These are phyloP conservation scores for Lachnellula cervina DNA, from an alignment of 2,329 filamentous ascomycete species.

Conservation along the genomic window DNA sequence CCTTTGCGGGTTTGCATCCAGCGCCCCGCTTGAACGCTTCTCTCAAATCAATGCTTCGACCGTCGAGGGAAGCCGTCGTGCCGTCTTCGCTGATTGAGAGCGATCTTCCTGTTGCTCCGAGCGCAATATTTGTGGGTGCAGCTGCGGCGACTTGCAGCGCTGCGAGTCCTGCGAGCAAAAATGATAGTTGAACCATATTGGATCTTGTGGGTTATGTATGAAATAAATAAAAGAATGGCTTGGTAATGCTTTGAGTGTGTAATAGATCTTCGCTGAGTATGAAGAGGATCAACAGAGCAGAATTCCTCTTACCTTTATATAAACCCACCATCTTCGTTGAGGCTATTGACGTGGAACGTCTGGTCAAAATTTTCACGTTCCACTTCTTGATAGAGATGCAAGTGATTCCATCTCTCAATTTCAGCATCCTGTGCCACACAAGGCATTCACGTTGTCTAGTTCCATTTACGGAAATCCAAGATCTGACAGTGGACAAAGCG, in stretches of 20 bases:
- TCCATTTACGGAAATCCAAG: too few relatives aligned
- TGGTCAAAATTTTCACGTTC: too few relatives aligned
- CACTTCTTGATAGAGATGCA: too few relatives aligned
- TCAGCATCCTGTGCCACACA: not conserved
- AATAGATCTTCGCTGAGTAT: not conserved
- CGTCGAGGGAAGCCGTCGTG: conserved; percentile 6
- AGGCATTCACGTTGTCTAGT: too few relatives aligned
- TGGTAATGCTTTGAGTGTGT: not conserved
- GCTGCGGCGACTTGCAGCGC: conserved; percentile 1
- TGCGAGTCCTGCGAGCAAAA: not conserved
- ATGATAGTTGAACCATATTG: conserved; percentile 6
- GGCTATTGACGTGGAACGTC: not conserved
- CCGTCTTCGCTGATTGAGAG: conserved; percentile 16
- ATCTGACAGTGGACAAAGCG: too few relatives aligned
- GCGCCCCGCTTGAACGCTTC: not conserved
- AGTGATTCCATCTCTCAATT: not conserved
- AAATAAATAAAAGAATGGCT: not conserved
- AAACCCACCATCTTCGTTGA: not conserved
- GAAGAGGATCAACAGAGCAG: not conserved
- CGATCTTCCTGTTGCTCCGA: conserved; percentile 9
- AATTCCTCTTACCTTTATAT: not conserved
- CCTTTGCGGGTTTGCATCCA: not conserved
- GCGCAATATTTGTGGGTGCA: conserved; percentile 5
- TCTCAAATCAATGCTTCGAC: conserved; percentile 9
- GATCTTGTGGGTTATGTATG: not conserved